phyloP scores from a whole-genome alignment of 495 filamentous ascomycete genomes.

The Aspergillus biplanus region DNA sequence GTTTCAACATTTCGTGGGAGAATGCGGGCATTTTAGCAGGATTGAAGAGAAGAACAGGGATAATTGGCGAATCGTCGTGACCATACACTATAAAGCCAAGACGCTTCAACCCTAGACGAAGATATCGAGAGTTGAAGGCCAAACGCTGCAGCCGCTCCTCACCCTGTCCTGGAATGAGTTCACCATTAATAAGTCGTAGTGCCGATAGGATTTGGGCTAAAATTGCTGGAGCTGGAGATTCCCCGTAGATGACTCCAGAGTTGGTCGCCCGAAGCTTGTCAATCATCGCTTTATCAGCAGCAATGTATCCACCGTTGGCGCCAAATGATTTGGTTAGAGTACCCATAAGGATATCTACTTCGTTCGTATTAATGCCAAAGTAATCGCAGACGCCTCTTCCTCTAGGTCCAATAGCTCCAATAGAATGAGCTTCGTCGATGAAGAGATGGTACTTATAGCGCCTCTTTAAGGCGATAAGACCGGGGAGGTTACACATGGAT shows the following conservation, averaged over 20 bases:
- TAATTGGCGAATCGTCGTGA: conserved; percentile 96
- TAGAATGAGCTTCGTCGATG: conserved; percentile 94
- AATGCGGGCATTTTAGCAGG: conserved; percentile 98
- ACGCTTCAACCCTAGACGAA: conserved; percentile 93
- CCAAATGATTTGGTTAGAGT: conserved; percentile 98
- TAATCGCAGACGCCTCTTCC: conserved; percentile 97
- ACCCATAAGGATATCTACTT: conserved; percentile 97
- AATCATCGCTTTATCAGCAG: conserved; percentile 87
- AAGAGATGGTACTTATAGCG: conserved; percentile 97
- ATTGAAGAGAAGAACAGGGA: conserved; percentile 91
- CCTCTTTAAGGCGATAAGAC: conserved; percentile 80
- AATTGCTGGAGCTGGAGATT: conserved; percentile 84
- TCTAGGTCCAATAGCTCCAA: conserved; percentile 86
- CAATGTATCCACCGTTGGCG: conserved; percentile 95
- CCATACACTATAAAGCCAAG: conserved; percentile 96
- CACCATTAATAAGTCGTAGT: conserved; percentile 84
- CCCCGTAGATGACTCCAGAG: conserved; percentile 83
- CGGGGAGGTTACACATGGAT: conserved; percentile 94
- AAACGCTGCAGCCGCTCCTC: conserved; percentile 95
- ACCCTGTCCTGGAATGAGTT: conserved; percentile 85
- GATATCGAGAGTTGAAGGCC: conserved; percentile 97
- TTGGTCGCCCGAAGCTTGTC: conserved; percentile 86
- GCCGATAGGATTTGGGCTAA: conserved; percentile 86
- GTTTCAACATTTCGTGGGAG: conserved; percentile 95
- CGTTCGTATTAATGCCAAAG: conserved; percentile 82